Percentiles rank a stretch among this genome's conserved stretches.
Conservation (phyloP, 2,329 filamentous ascomycete species). For the Chaetomium sp. region DNA sequence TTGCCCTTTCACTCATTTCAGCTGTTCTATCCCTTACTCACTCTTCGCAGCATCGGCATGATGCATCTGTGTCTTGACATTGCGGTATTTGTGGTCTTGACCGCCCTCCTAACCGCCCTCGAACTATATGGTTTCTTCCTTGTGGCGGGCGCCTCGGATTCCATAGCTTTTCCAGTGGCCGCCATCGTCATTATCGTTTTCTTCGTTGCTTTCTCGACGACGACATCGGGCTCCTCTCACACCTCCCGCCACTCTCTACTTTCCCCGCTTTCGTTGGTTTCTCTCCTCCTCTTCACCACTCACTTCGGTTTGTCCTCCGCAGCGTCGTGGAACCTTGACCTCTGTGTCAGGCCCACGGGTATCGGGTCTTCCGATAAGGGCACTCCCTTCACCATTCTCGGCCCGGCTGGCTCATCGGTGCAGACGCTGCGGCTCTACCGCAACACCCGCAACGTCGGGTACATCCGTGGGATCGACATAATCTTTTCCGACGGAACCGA, state of each 20-base stretch:
- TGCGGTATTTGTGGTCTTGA: no score
- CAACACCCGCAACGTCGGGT: constrained; percentile 10
- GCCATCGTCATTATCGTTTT: neutral
- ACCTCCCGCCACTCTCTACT: neutral
- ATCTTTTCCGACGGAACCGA: constrained; percentile 19
- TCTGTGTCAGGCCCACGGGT: constrained; percentile 3
- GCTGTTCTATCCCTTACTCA: no score
- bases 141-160: no score
- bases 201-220: neutral
- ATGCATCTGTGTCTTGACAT: no score
- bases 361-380: constrained; percentile 2
- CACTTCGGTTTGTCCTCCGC: neutral
- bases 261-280: no score
- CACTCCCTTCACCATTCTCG: constrained; percentile 17
- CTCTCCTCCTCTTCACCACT: neutral
- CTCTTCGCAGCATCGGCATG: no score
- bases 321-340: neutral
- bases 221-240: neutral
- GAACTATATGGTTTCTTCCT: no score
- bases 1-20: no score
- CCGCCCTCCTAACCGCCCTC: no score
- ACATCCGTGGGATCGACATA: constrained; percentile 11
- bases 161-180: no score
- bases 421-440: constrained; percentile 14
- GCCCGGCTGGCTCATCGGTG: constrained; percentile 5